A percentile compares a stretch with the other conserved stretches of the same genome.
Evolutionary conservation across 2,329 filamentous ascomycete species (phyloP).

Genomic region (Proliferodiscus dingleyae): DNA sequence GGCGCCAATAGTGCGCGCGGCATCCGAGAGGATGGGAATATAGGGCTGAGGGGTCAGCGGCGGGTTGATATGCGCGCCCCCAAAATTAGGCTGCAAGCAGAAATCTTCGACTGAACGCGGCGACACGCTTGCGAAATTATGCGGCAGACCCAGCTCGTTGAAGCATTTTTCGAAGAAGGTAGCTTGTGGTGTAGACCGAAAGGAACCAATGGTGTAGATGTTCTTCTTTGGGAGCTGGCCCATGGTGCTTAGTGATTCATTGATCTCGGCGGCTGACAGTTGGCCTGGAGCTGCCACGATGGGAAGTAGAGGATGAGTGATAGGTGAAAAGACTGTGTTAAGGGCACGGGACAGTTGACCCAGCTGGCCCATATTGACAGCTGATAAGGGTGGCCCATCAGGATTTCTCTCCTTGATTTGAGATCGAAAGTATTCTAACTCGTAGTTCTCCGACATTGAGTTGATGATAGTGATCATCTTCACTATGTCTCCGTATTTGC

Average conservation of each 20-base stretch:
- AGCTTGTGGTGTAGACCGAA: constrained; percentile 64
- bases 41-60: constrained; percentile 57
- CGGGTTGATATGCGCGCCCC: constrained; percentile 76
- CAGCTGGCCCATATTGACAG: constrained; percentile 82
- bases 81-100: constrained; percentile 70
- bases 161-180: constrained; percentile 84
- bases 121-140: constrained; percentile 70
- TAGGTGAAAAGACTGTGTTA: constrained; percentile 82
- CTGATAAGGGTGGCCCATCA: constrained; percentile 68
- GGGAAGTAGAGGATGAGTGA: constrained; percentile 78
- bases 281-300: constrained; percentile 83
- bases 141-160: constrained; percentile 79
- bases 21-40: constrained; percentile 64
- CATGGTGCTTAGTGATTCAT: constrained; percentile 70
- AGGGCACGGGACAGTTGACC: constrained; percentile 79
- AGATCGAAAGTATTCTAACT: constrained; percentile 83
- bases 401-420: constrained; percentile 65
- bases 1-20: constrained; percentile 72
- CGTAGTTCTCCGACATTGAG: constrained; percentile 81
- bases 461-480: constrained; percentile 87
- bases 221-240: constrained; percentile 75
- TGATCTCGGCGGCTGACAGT: constrained; percentile 80
- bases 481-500: constrained; percentile 75
- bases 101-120: constrained; percentile 66
- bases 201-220: constrained; percentile 75